phyloP scores from a whole-genome alignment of 177 flowering plant genomes.

The Telopea speciosissima region DNA sequence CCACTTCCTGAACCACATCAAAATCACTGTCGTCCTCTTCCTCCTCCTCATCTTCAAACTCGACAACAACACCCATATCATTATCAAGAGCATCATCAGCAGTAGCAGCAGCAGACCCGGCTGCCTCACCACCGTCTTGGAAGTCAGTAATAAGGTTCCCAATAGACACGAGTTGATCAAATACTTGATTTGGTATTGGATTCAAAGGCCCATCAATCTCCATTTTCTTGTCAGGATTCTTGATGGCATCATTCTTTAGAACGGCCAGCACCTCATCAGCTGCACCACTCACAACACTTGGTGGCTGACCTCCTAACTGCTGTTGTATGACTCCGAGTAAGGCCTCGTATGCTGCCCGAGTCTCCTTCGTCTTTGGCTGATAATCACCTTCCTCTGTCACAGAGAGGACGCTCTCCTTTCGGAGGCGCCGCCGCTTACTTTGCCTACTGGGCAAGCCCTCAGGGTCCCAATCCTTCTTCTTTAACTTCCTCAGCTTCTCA shows the following conservation, averaged over 20 bases:
- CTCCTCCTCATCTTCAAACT: slow-evolving; percentile 81
- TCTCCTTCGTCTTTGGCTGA: slow-evolving; percentile 93
- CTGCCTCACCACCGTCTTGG: slow-evolving; percentile 65
- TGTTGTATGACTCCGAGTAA: not conserved
- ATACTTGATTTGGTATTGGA: slow-evolving; percentile 26
- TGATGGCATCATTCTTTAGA: slow-evolving; percentile 60
- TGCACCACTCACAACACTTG: slow-evolving; percentile 73
- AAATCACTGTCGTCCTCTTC: slow-evolving; percentile 85
- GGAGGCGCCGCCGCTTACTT: slow-evolving; percentile 53
- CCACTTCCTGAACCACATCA: slow-evolving; percentile 80
- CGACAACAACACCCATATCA: slow-evolving; percentile 95
- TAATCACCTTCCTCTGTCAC: slow-evolving; percentile 71
- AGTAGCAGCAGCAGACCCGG: slow-evolving; percentile 28
- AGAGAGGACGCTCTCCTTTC: slow-evolving; percentile 71
- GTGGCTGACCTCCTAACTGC: slow-evolving; percentile 55
- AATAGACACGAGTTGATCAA: slow-evolving; percentile 61
- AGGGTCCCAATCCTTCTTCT: slow-evolving; percentile 50
- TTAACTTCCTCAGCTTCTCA: slow-evolving; percentile 76
- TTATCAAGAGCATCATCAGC: slow-evolving; percentile 86
- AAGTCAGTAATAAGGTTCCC: slow-evolving; percentile 29
- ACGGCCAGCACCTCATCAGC: slow-evolving; percentile 92
- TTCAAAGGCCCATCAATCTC: slow-evolving; percentile 88
- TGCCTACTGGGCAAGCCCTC: slow-evolving; percentile 38
- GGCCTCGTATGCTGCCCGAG: slow-evolving; percentile 48
- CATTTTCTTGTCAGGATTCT: slow-evolving; percentile 82